These are phyloP conservation scores for Rhodotorula diobovata DNA, from an alignment of 768 basidiomycete genomes.

Conservation along the genomic window DNA sequence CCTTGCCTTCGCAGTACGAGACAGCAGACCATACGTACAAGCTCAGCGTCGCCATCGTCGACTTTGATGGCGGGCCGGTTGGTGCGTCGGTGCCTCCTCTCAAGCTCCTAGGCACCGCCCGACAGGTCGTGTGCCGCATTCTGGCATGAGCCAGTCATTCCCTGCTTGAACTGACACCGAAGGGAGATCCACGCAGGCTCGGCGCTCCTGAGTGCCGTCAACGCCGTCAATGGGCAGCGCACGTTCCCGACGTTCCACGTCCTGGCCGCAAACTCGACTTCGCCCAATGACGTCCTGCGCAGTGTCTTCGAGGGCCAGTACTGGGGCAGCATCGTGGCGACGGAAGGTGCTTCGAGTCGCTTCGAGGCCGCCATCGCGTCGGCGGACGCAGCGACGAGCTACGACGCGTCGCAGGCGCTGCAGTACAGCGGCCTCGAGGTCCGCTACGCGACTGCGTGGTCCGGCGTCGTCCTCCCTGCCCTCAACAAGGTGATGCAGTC, in stretches of 20 bases:
- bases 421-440: constrained; percentile 19
- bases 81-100: not conserved
- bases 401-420: constrained; percentile 8
- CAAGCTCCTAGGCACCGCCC: too few species aligned
- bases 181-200: not conserved
- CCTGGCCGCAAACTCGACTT: not conserved
- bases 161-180: too few species aligned
- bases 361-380: constrained; percentile 6
- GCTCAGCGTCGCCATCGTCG: constrained; percentile 8
- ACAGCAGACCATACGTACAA: not conserved
- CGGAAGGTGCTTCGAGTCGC: constrained; percentile 7
- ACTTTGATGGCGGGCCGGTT: constrained; percentile 22
- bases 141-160: too few species aligned
- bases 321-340: constrained; percentile 17
- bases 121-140: too few species aligned
- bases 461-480: constrained; percentile 3
- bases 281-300: not conserved
- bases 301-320: constrained; percentile 8
- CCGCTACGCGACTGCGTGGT: constrained; percentile 27
- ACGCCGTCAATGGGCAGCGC: not conserved
- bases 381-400: not conserved
- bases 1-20: not conserved
- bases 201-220: constrained; percentile 11
- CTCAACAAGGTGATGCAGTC: constrained; percentile 2
- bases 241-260: constrained; percentile 14